Conservation (phyloP, 495 filamentous ascomycete species). For the Penicillium pulvis region DNA sequence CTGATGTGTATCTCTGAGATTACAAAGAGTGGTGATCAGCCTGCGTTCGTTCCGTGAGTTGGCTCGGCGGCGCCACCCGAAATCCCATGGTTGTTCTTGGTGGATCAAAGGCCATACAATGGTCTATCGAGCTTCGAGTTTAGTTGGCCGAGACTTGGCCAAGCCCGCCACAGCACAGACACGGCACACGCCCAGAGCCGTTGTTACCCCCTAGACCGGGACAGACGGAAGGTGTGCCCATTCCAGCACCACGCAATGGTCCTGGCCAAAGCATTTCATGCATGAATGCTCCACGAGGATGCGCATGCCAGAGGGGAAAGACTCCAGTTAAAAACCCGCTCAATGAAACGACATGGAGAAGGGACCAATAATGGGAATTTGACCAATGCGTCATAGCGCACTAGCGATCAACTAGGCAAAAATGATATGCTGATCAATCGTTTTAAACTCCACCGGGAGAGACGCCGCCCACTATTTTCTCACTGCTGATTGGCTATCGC, state of each 20-base stretch:
- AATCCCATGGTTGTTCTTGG: neutral
- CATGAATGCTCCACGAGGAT: neutral
- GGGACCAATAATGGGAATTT: neutral
- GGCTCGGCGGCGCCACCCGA: slow-evolving; percentile 10
- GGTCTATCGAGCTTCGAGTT: neutral
- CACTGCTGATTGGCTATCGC: slow-evolving; percentile 4
- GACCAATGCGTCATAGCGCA: slow-evolving; percentile 1
- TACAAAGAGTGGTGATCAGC: neutral
- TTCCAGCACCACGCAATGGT: neutral
- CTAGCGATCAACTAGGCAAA: neutral
- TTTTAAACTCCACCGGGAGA: slow-evolving; percentile 2
- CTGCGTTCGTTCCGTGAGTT: too few relatives aligned
- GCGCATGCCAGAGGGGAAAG: neutral
- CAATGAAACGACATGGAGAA: neutral
- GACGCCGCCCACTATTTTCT: neutral
- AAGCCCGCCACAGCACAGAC: slow-evolving; percentile 4
- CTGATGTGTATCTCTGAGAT: neutral
- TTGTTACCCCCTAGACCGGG: neutral
- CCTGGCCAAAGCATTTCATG: neutral
- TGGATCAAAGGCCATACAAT: slow-evolving; percentile 1
- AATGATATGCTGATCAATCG: neutral
- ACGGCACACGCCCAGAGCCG: neutral
- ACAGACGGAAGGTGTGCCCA: neutral
- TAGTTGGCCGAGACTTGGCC: slow-evolving; percentile 3
- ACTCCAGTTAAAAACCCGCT: neutral